phyloP scores from a whole-genome alignment of 177 flowering plant genomes.

The Vitis hybrid region DNA sequence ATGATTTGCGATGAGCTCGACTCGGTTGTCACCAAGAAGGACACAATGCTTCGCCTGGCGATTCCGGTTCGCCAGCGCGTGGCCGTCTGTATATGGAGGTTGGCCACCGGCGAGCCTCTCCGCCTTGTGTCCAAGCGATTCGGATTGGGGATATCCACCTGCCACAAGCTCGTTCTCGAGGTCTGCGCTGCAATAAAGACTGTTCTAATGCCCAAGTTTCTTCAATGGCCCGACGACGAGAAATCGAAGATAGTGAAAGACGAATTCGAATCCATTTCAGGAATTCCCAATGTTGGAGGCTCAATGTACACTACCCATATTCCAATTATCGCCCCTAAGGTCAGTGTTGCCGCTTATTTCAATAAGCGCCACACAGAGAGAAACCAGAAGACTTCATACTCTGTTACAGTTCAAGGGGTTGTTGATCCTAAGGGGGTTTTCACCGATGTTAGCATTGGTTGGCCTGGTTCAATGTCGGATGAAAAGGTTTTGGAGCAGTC shows the following conservation, averaged over 20 bases:
- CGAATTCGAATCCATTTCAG: constrained; percentile 45
- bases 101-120: constrained; percentile 91
- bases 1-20: constrained; percentile 74
- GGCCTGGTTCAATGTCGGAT: constrained; percentile 82
- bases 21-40: constrained; percentile 61
- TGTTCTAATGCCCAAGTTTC: constrained; percentile 64
- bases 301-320: constrained; percentile 85
- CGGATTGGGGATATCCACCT: constrained; percentile 86
- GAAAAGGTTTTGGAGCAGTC: constrained; percentile 67
- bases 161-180: constrained; percentile 86
- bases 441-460: constrained; percentile 82
- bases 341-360: constrained; percentile 59
- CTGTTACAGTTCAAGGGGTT: constrained; percentile 78
- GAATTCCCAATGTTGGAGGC: constrained; percentile 65
- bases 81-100: constrained; percentile 82
- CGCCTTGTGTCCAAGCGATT: constrained; percentile 79
- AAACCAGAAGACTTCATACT: constrained; percentile 80
- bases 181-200: constrained; percentile 66
- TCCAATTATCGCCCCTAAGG: constrained; percentile 80
- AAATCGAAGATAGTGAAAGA: constrained; percentile 19
- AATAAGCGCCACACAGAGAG: constrained; percentile 81
- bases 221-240: constrained; percentile 67
- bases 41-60: constrained; percentile 79
- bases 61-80: constrained; percentile 86
- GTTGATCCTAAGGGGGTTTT: constrained; percentile 65